These are phyloP conservation scores for Neonectria magnoliae DNA, from an alignment of 2,329 filamentous ascomycete genomes.

Conservation along the genomic window DNA sequence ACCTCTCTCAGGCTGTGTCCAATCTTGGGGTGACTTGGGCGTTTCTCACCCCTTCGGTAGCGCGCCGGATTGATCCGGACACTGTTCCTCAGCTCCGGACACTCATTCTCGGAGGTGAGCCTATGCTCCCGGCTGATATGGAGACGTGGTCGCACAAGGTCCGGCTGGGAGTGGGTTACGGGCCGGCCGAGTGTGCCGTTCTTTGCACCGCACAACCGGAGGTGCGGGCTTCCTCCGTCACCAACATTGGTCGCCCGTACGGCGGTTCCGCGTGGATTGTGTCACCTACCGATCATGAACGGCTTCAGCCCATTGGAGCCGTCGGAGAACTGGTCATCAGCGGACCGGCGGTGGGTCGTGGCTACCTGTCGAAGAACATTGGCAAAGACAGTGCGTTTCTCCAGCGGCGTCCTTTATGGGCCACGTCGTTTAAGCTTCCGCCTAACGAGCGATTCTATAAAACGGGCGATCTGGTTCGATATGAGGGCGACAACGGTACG, in stretches of 20 bases:
- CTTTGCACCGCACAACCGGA: neutral
- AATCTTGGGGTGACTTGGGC: conserved; percentile 28
- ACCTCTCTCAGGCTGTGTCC: conserved; percentile 29
- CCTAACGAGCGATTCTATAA: neutral
- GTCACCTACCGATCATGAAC: neutral
- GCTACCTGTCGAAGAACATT: conserved; percentile 6
- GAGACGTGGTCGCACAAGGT: conserved; percentile 4
- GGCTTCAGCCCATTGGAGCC: conserved; percentile 7
- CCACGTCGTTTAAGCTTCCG: neutral
- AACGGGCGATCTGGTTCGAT: conserved; percentile 18
- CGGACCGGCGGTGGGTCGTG: conserved; percentile 1
- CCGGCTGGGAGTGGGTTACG: conserved; percentile 2
- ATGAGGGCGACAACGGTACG: conserved; percentile 5
- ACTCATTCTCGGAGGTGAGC: neutral
- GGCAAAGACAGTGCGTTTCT: conserved; percentile 5
- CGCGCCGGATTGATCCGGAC: neutral
- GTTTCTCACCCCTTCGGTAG: conserved; percentile 17
- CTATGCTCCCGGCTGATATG: conserved; percentile 1
- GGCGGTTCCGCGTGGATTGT: conserved; percentile 4
- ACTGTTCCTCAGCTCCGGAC: neutral
- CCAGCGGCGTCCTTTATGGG: neutral
- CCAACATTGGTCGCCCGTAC: neutral
- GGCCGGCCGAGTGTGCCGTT: conserved; percentile 7
- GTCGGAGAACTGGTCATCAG: conserved; percentile 14
- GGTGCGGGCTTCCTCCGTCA: neutral